Conservation (phyloP, 2,329 filamentous ascomycete genomes). For the Alternaria rosae region DNA sequence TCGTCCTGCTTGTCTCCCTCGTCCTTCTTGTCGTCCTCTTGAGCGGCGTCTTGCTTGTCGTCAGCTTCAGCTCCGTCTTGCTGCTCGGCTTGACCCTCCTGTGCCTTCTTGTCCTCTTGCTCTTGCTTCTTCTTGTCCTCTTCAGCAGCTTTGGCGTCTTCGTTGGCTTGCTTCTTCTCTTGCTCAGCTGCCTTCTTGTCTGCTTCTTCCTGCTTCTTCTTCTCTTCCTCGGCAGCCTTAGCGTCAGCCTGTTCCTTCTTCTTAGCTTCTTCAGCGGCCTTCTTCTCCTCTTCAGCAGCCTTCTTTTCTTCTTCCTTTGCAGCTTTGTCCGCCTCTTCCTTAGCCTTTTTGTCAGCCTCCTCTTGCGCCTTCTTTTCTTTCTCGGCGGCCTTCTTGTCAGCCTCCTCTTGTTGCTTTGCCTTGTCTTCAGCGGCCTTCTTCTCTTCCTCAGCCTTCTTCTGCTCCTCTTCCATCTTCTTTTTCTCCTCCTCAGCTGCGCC, state of each 20-base stretch:
- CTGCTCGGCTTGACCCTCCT: constrained; percentile 1
- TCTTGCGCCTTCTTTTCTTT: not conserved
- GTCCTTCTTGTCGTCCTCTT: not conserved
- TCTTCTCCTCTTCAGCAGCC: not conserved
- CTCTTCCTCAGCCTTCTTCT: constrained; percentile 1
- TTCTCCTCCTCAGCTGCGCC: not conserved
- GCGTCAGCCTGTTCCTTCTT: not conserved
- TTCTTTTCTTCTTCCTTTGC: not conserved
- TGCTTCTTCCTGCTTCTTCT: not conserved
- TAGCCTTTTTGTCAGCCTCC: not conserved
- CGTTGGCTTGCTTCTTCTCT: constrained; percentile 1
- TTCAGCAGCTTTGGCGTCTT: constrained; percentile 2
- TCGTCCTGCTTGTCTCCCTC: constrained; percentile 8
- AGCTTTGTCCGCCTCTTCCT: not conserved
- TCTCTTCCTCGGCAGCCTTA: not conserved
- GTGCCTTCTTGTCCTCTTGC: constrained; percentile 1
- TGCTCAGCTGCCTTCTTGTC: constrained; percentile 6
- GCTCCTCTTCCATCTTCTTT: not conserved
- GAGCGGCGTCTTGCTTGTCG: not conserved
- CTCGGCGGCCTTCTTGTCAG: not conserved
- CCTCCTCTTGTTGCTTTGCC: not conserved
- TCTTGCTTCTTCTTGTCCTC: not conserved
- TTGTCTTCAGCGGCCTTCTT: constrained; percentile 3
- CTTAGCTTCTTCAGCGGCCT: not conserved
- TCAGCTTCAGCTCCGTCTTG: not conserved